These are phyloP conservation scores for Cymbopogon citratus DNA, from an alignment of 176 grass and related monocot species.

Conservation along the genomic window DNA sequence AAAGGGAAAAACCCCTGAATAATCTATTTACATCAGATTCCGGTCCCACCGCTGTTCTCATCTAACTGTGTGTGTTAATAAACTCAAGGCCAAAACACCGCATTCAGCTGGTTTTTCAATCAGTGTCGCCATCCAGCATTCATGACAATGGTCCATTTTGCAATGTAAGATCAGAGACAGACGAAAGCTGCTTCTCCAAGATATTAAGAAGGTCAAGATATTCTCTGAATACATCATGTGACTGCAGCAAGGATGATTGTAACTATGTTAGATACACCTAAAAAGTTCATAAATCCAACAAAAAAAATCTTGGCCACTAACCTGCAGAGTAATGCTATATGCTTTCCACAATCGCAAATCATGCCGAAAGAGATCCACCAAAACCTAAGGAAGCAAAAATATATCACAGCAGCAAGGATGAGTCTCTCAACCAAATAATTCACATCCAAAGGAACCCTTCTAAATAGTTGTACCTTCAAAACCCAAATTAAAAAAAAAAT, in stretches of 20 bases:
- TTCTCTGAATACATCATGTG: slow-evolving; percentile 77
- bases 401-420: slow-evolving; percentile 3
- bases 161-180: slow-evolving; percentile 51
- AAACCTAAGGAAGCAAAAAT: slow-evolving; percentile 55
- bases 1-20: slow-evolving; percentile 10
- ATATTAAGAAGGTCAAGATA: slow-evolving; percentile 87
- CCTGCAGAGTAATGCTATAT: slow-evolving; percentile 94
- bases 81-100: slow-evolving; percentile 31
- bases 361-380: slow-evolving; percentile 91
- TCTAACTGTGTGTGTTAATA: slow-evolving; percentile 37
- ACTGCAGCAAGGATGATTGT: slow-evolving; percentile 42
- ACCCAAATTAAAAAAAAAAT: background rate
- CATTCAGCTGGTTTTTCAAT: background rate
- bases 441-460: background rate
- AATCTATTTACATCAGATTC: slow-evolving; percentile 54
- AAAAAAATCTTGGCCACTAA: slow-evolving; percentile 23
- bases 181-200: slow-evolving; percentile 82
- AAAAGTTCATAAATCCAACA: background rate
- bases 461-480: background rate
- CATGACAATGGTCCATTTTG: slow-evolving; percentile 54
- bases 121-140: background rate
- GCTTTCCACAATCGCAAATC: slow-evolving; percentile 92
- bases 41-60: background rate
- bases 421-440: slow-evolving; percentile 6
- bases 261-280: slow-evolving; percentile 15